Conservation (phyloP, 257 asterid genomes). For the Marsdenia floribunda region DNA sequence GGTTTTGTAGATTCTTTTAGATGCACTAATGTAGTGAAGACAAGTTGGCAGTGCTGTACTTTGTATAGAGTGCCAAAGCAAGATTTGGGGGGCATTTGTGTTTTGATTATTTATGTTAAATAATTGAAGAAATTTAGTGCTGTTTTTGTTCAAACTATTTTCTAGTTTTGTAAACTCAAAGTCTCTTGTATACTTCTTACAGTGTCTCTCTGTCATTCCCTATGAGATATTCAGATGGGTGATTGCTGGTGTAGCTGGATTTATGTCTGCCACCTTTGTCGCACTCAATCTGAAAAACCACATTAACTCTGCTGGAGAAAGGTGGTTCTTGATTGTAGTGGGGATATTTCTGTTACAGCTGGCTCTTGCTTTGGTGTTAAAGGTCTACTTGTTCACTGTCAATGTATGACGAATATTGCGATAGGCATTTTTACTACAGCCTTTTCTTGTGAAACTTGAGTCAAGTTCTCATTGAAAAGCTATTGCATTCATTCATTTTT, state of each 20-base stretch:
- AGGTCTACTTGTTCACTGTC: slow-evolving; percentile 74
- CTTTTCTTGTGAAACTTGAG: neutral
- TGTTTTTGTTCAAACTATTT: neutral
- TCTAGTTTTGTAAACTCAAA: neutral
- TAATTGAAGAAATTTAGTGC: neutral
- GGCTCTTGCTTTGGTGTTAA: slow-evolving; percentile 84
- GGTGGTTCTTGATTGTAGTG: slow-evolving; percentile 86
- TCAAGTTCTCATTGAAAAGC: slow-evolving; percentile 10
- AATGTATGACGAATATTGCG: slow-evolving; percentile 32
- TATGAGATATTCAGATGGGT: slow-evolving; percentile 87
- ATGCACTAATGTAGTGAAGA: neutral
- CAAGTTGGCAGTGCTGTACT: neutral
- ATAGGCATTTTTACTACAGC: neutral
- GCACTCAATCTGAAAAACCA: slow-evolving; percentile 86
- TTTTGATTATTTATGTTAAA: neutral
- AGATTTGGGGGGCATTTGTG: neutral
- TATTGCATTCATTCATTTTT: slow-evolving; percentile 48
- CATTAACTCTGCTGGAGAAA: slow-evolving; percentile 91
- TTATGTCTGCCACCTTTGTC: slow-evolving; percentile 90
- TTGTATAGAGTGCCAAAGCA: neutral
- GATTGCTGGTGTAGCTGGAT: slow-evolving; percentile 83
- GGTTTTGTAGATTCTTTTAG: neutral
- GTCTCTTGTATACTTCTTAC: slow-evolving; percentile 32
- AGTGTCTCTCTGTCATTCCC: slow-evolving; percentile 89
- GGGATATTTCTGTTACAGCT: slow-evolving; percentile 92